Evolutionary conservation across 2,329 filamentous ascomycete species (phyloP).

Genomic region (Exophiala xenobiotica): DNA sequence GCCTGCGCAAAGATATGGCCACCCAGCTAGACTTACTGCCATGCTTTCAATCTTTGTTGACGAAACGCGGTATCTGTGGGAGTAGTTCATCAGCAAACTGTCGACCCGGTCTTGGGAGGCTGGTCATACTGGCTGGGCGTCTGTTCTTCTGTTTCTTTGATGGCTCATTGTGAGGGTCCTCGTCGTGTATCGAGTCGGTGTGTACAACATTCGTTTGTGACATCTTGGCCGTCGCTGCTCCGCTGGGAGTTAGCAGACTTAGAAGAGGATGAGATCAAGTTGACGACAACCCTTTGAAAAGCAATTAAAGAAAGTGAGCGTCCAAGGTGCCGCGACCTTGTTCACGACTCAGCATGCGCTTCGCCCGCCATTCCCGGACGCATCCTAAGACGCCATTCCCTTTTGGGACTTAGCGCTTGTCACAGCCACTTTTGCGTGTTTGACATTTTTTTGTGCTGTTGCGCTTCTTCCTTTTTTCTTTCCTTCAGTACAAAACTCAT

Average conservation of each 20-base stretch:
- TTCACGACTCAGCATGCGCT: constrained; percentile 6
- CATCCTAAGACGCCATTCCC: constrained; percentile 11
- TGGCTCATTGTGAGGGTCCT: constrained; percentile 41
- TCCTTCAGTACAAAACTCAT: constrained; percentile 53
- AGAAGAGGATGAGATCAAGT: constrained; percentile 5
- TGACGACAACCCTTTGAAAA: background rate
- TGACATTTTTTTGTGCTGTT: constrained; percentile 24
- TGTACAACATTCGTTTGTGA: constrained; percentile 43
- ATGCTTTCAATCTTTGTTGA: constrained; percentile 95
- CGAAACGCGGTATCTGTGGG: constrained; percentile 85
- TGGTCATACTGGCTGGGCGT: constrained; percentile 75
- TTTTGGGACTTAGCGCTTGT: constrained; percentile 7
- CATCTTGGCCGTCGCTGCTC: constrained; percentile 36
- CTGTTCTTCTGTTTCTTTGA: constrained; percentile 86
- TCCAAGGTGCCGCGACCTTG: background rate
- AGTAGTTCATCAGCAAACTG: constrained; percentile 18
- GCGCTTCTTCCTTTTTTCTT: constrained; percentile 34
- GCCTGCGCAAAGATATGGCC: background rate
- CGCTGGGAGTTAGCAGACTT: background rate
- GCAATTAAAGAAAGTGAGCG: background rate
- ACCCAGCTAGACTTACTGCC: constrained; percentile 69
- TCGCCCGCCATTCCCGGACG: constrained; percentile 9
- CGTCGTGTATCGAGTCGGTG: constrained; percentile 45
- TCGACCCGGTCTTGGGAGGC: constrained; percentile 1
- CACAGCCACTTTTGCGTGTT: constrained; percentile 25